A percentile compares a stretch with the other conserved stretches of the same genome.
Evolutionary conservation across 2,329 filamentous ascomycete species (phyloP).

Genomic region (Diaporthe destruens): DNA sequence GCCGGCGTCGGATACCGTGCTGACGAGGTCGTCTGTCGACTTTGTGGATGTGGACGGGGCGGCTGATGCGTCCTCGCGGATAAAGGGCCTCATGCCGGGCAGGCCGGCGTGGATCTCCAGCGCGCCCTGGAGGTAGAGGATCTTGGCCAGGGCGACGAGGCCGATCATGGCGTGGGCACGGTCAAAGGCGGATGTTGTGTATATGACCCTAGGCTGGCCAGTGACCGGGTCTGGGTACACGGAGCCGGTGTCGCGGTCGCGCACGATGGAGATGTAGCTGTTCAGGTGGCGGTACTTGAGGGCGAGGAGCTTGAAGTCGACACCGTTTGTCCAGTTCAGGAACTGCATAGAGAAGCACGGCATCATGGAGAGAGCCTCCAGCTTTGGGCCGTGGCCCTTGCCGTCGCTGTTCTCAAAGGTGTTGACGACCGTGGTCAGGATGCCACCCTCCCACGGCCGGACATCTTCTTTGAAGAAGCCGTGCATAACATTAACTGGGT

Average conservation of each 20-base stretch:
- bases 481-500: conserved; percentile 74
- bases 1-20: conserved; percentile 51
- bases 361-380: conserved; percentile 79
- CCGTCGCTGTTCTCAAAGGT: conserved; percentile 84
- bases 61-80: conserved; percentile 45
- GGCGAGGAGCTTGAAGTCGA: conserved; percentile 76
- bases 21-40: not conserved
- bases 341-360: conserved; percentile 72
- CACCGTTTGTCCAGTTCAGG: conserved; percentile 73
- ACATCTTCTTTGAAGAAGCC: conserved; percentile 76
- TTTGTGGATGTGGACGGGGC: not conserved
- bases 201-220: conserved; percentile 74
- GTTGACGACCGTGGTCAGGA: conserved; percentile 81
- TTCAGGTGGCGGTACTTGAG: conserved; percentile 76
- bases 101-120: conserved; percentile 77
- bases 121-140: conserved; percentile 82
- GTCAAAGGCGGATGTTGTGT: conserved; percentile 78
- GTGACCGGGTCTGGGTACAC: conserved; percentile 78
- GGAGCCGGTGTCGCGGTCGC: conserved; percentile 78
- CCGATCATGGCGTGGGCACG: conserved; percentile 76
- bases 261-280: conserved; percentile 76
- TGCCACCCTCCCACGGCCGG: conserved; percentile 75
- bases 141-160: conserved; percentile 75
- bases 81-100: conserved; percentile 72
- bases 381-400: conserved; percentile 81